A percentile compares a stretch with the other conserved stretches of the same genome.
Conservation (phyloP, 768 basidiomycete species). For the Lactarius hatsudake region DNA sequence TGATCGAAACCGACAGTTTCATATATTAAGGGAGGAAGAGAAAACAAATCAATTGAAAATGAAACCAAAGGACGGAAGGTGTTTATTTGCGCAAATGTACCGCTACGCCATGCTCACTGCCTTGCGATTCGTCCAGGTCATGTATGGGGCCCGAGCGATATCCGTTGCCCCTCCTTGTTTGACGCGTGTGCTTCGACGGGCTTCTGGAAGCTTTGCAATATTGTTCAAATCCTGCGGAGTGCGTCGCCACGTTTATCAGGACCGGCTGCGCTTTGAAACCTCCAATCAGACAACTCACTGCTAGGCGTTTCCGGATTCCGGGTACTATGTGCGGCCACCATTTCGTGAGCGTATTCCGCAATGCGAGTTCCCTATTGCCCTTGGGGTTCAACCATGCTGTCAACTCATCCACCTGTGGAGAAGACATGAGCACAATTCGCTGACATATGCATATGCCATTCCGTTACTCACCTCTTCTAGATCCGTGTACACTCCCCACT, state of each 20-base stretch:
- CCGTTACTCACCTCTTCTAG: constrained; percentile 70
- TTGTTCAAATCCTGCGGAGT: constrained; percentile 60
- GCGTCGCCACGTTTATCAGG: constrained; percentile 12
- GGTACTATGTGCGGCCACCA: constrained; percentile 83
- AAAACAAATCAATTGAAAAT: constrained; percentile 1
- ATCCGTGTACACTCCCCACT: constrained; percentile 92
- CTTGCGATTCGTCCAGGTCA: constrained; percentile 84
- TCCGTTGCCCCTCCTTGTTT: constrained; percentile 52
- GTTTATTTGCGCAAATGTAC: constrained; percentile 14
- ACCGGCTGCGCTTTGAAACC: background rate
- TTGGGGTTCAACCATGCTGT: constrained; percentile 89
- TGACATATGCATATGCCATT: background rate
- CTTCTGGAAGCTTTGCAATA: constrained; percentile 71
- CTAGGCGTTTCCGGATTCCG: constrained; percentile 71
- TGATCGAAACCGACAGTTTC: background rate
- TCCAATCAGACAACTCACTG: constrained; percentile 47
- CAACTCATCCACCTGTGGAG: constrained; percentile 70
- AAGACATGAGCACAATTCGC: constrained; percentile 3
- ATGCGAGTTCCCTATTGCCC: constrained; percentile 81
- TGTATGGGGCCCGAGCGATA: constrained; percentile 76
- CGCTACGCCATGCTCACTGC: constrained; percentile 45
- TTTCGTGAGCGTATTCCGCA: constrained; percentile 73
- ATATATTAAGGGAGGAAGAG: constrained; percentile 17
- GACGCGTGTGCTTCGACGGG: constrained; percentile 72
- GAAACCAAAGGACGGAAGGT: constrained; percentile 1